Conservation (phyloP, 345 rosid species). For the Eucalyptus sideroxylon region DNA sequence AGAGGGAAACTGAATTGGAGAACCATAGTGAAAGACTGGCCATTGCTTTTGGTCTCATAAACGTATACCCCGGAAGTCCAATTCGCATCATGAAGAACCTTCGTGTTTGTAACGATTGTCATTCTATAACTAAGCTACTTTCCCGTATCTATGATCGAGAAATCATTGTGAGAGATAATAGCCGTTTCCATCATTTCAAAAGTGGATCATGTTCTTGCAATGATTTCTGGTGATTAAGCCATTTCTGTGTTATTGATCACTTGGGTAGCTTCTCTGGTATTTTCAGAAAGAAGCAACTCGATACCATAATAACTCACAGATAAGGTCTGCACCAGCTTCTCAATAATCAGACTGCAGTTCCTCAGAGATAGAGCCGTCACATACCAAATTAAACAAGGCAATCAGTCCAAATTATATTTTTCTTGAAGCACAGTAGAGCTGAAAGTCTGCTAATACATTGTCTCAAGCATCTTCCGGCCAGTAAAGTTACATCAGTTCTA, state of each 20-base stretch:
- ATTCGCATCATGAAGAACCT: conserved; percentile 41
- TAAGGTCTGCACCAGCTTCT: neutral
- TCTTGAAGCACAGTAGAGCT: neutral
- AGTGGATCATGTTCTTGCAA: conserved; percentile 37
- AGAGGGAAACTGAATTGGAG: conserved; percentile 26
- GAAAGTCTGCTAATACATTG: neutral
- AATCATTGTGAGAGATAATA: conserved; percentile 47
- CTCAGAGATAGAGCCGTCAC: neutral
- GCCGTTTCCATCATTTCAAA: conserved; percentile 46
- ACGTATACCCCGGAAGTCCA: neutral
- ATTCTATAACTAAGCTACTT: conserved; percentile 29
- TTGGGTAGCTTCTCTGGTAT: neutral
- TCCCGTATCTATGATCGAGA: conserved; percentile 26
- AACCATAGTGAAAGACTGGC: conserved; percentile 54
- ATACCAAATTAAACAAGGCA: neutral
- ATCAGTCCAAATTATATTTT: neutral
- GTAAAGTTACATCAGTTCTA: neutral
- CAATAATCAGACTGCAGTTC: neutral
- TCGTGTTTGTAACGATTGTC: conserved; percentile 44
- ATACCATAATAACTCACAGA: neutral
- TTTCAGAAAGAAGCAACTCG: neutral
- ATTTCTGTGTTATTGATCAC: neutral
- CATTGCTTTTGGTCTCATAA: neutral
- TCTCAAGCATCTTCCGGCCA: neutral
- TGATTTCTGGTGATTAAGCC: conserved; percentile 30